Evolutionary conservation across 1,284 basidiomycete species (phyloP).

Genomic region (Cryptococcus hybrid): DNA sequence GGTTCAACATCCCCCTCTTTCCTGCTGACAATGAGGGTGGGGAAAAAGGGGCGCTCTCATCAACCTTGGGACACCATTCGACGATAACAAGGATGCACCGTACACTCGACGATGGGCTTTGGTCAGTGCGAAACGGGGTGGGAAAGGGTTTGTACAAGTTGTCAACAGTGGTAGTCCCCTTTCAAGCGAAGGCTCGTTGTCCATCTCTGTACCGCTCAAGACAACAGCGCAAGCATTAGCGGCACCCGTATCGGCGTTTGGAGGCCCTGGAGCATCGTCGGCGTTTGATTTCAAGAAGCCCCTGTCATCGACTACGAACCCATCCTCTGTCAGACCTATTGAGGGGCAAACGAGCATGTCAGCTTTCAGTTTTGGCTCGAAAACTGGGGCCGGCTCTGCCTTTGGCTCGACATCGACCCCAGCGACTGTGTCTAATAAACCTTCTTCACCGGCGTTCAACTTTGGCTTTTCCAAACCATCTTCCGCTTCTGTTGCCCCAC

Average conservation of each 20-base stretch:
- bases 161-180: conserved; percentile 62
- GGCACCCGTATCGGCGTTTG: background rate
- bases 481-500: no score
- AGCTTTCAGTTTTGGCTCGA: no score
- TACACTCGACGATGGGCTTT: conserved; percentile 62
- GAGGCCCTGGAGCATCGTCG: background rate
- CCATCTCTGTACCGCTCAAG: conserved; percentile 1
- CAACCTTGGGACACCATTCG: conserved; percentile 61
- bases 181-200: conserved; percentile 42
- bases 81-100: conserved; percentile 60
- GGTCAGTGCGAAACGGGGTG: conserved; percentile 69
- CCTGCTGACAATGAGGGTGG: conserved; percentile 24
- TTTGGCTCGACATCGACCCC: no score
- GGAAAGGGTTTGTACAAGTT: conserved; percentile 64
- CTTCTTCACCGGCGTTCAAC: no score
- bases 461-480: background rate
- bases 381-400: no score
- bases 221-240: background rate
- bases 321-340: background rate
- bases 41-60: conserved; percentile 52
- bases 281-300: conserved; percentile 1
- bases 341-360: no score
- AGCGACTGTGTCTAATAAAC: no score
- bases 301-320: background rate
- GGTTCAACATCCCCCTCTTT: conserved; percentile 45